Evolutionary conservation across 225 moss, liverwort and hornwort genomes (phyloP), one percentile per base, ranked within the genome.

Genomic region (Physcomitrellopsis africana): DNA sequence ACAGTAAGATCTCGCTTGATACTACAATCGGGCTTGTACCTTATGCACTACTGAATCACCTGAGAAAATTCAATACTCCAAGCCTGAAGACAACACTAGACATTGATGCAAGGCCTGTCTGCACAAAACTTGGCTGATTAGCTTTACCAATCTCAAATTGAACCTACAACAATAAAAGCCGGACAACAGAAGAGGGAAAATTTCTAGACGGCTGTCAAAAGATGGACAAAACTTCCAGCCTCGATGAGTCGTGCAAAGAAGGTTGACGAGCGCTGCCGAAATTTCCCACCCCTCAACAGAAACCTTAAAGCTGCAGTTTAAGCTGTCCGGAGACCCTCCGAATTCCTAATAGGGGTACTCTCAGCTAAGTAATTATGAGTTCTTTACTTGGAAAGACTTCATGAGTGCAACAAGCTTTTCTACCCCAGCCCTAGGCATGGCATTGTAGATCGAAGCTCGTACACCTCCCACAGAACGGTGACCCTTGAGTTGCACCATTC

Each of bases 391-490:
- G 48, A 95, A 99, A 11, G 81, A 77, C 71, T 99, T 92, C 99
- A 99, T 99, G 49, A 92, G 93, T 13, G 92, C 76, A 7, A 95
- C 99, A 29, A 99, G 95, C 77, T 93, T 99, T 83, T 95, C 95
- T 46, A 99, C 90, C n/a, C 99, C 99, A 32, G 93, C 85, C 76
- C 59, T 95, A 5, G 95, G 95, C 99, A 99, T 99, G n/a, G 99
- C 99, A 70, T 99, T 99, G 85, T 99, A 99, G 45, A 95, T 99
- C 10, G 99, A 99, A 43, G 99, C 99, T 75, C 99, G 77, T 3
- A 99, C 93, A 57, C 99, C 99, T 77, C 99, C 95, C 46, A 99
- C 95, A 70, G 99, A 99, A 63, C 95, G 99, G 79, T 99, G 99
- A 46, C 99, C 99, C 83, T 99, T 99, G 10, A 99, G 83, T 59